These are phyloP conservation scores for Citrus glauca DNA, from an alignment of 345 rosid species.

Conservation along the genomic window DNA sequence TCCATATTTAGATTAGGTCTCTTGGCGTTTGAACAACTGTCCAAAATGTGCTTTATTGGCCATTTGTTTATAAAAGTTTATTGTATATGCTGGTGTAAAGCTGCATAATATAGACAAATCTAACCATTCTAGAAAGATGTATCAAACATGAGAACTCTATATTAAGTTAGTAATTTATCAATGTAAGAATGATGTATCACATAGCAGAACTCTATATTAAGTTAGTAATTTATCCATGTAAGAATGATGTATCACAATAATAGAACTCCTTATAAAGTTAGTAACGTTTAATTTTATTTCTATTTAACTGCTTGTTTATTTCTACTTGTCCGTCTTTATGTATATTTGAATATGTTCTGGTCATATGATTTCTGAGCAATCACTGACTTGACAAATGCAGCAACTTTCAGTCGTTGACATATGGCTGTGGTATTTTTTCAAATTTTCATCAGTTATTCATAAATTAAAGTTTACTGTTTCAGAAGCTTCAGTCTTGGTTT, in stretches of 20 bases:
- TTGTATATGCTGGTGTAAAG: not conserved
- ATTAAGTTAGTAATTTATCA: no score
- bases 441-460: constrained; percentile 4
- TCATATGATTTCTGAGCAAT: not conserved
- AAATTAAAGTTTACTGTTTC: constrained; percentile 28
- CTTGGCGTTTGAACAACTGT: not conserved
- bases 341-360: not conserved
- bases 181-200: no score
- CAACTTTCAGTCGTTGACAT: not conserved
- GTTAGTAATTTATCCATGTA: no score
- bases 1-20: not conserved
- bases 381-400: not conserved
- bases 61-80: not conserved
- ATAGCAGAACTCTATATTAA: no score
- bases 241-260: no score
- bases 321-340: not conserved
- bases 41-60: not conserved
- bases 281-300: not conserved
- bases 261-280: not conserved
- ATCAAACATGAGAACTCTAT: no score
- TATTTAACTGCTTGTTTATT: not conserved
- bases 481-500: constrained; percentile 87
- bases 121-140: no score
- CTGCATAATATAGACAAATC: not conserved
- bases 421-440: not conserved